Base-by-base conservation (phyloP, 441 rosid species). In the Isatis lusitanica region DNA sequence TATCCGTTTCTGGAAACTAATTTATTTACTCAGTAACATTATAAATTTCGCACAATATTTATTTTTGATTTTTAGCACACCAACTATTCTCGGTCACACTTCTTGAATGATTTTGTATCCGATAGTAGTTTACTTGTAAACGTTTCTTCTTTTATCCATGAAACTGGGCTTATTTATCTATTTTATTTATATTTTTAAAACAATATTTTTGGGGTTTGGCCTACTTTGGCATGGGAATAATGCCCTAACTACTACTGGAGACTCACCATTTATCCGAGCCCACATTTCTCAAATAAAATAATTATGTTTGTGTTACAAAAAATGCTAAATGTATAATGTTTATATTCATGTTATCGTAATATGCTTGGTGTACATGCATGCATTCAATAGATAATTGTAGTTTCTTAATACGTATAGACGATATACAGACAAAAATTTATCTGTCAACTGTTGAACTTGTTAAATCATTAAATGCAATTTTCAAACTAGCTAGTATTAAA, bases 221-320 rank as follows among this genome's bases (percentile, higher is more conserved):
- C 83, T 76, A 76, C 74, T 74, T n/a, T 21, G 73, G 73, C 51
- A 66, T 60, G 47, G 55, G 36, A 63, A 68, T 78, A 78, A 78
- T 82, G 87, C 80, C 79, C 82, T 70, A 80, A 79, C 87, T n/a
- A 80, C 85, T 73, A 66, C 36, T 58, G 62, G 56, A 63, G 63
- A 60, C 69, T 31, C 55, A 63, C 78, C 35, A 64, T 70, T 73
- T 73, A 61, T 68, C 65, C 13, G 35, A 63, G 35, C 36, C 48
- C 51, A 55, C 21, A 55, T 62, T 39, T 70, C 42, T 50, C 38
- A 13, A 36, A 18, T 6, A 50, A 58, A 36, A 59, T 9, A 28
- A 21, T 33, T 17, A 38, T 30, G 28, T 30, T 33, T 63, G 18
- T 18, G 13, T 58, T 4, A 15, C 64, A 9, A n/a, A 24, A 24